Evolutionary conservation across 495 filamentous ascomycete species (phyloP).

Genomic region (Penicillium paxilli): DNA sequence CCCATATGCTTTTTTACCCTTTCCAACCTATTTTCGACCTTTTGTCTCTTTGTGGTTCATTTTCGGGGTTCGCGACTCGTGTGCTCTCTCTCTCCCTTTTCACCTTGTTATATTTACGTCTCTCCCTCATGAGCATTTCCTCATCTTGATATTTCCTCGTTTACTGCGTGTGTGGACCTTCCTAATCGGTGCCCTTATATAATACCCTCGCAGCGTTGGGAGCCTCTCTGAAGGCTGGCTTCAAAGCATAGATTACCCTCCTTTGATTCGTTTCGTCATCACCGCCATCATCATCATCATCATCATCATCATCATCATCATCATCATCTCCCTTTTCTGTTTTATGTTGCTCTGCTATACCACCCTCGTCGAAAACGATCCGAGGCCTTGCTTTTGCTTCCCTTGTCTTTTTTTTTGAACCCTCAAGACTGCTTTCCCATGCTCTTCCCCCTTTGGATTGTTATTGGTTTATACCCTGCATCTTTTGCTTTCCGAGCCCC

Average conservation of each 20-base stretch:
- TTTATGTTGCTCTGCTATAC: background rate
- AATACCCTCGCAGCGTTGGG: slow-evolving; percentile 33
- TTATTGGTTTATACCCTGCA: slow-evolving; percentile 32
- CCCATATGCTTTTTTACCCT: background rate
- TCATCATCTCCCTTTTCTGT: slow-evolving; percentile 8
- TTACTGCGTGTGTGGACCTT: slow-evolving; percentile 15
- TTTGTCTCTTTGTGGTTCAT: slow-evolving; percentile 4
- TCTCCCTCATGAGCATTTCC: background rate
- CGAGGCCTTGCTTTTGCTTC: slow-evolving; percentile 1
- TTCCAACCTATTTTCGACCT: background rate
- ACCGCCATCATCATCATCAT: too few species aligned
- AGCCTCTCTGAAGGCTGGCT: too few species aligned
- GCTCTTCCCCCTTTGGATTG: background rate
- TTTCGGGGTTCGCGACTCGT: slow-evolving; percentile 5
- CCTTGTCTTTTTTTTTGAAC: background rate
- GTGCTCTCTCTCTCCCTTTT: slow-evolving; percentile 2
- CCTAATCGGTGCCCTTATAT: slow-evolving; percentile 26
- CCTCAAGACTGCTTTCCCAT: slow-evolving; percentile 14
- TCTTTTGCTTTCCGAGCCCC: slow-evolving; percentile 13
- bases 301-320: too few species aligned
- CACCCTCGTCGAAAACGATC: background rate
- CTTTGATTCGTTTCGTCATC: too few species aligned
- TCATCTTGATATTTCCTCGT: background rate
- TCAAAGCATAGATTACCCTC: slow-evolving; percentile 27
- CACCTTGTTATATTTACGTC: slow-evolving; percentile 4